Evolutionary conservation across 176 grass and related monocot genomes (phyloP).

Genomic region (Zea luxurians): DNA sequence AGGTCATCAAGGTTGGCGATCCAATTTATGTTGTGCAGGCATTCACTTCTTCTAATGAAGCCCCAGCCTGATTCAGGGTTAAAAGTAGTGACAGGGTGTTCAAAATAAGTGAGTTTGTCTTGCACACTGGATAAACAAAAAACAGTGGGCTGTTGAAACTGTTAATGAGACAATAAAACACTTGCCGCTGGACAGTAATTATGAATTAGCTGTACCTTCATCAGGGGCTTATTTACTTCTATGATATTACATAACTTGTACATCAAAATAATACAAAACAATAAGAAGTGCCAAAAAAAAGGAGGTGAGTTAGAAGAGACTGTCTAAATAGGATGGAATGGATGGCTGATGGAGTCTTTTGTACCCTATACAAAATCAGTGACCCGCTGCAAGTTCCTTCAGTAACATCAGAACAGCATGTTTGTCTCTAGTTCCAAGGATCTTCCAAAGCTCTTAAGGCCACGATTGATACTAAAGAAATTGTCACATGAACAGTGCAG

Average conservation of each 20-base stretch:
- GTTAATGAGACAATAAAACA: background rate
- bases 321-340: conserved; percentile 5
- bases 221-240: background rate
- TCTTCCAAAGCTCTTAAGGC: conserved; percentile 17
- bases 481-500: background rate
- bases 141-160: background rate
- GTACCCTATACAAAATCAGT: conserved; percentile 45
- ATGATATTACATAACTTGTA: conserved; percentile 43
- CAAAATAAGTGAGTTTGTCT: background rate
- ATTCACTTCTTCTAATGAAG: conserved; percentile 59
- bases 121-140: background rate
- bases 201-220: conserved; percentile 6
- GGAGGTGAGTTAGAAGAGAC: conserved; percentile 24
- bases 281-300: conserved; percentile 36
- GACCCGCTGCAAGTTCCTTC: conserved; percentile 16
- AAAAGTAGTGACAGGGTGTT: background rate
- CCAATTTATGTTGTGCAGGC: conserved; percentile 57
- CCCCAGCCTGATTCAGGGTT: conserved; percentile 46
- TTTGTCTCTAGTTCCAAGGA: conserved; percentile 15
- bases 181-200: background rate
- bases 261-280: conserved; percentile 41
- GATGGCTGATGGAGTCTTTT: conserved; percentile 12
- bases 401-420: conserved; percentile 23
- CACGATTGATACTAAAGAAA: background rate
- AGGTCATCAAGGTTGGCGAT: conserved; percentile 63